Evolutionary conservation across 2,329 filamentous ascomycete species (phyloP).

Genomic region (Cordyceps fumosorosea): DNA sequence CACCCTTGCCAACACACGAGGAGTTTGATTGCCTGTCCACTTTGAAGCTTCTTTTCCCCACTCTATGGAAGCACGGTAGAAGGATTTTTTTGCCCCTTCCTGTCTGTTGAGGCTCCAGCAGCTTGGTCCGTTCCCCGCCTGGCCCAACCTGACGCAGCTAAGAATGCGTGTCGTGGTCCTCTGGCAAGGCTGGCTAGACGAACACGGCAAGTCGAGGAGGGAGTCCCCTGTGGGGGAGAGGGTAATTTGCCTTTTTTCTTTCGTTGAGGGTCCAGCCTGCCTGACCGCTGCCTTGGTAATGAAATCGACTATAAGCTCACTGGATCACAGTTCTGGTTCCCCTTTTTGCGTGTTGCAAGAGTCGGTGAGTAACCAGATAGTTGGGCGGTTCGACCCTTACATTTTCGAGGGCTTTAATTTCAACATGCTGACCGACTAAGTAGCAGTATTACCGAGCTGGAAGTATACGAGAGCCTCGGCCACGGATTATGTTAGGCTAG

Average conservation of each 20-base stretch:
- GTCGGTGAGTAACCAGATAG: background rate
- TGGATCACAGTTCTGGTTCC: background rate
- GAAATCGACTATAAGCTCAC: background rate
- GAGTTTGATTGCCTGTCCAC: constrained; percentile 12
- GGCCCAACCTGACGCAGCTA: constrained; percentile 1
- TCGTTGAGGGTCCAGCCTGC: background rate
- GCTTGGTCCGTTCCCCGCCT: background rate
- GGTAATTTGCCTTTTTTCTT: background rate
- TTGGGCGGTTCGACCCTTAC: background rate
- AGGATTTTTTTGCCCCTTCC: background rate
- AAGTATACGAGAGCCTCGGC: too few relatives aligned
- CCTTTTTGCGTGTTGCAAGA: background rate
- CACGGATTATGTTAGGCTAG: too few relatives aligned
- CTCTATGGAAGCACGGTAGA: constrained; percentile 8
- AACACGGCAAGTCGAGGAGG: background rate
- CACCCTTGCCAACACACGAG: constrained; percentile 2
- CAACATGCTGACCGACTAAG: background rate
- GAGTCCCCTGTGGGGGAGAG: background rate
- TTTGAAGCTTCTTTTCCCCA: background rate
- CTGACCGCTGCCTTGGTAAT: background rate
- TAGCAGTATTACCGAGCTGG: too few relatives aligned
- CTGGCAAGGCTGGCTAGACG: background rate
- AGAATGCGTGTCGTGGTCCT: background rate
- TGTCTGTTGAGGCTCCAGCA: background rate
- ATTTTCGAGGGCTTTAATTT: background rate